These are phyloP conservation scores for Phytopythium oedochilum DNA, from an alignment of 352 stramenopile species.

Conservation along the genomic window DNA sequence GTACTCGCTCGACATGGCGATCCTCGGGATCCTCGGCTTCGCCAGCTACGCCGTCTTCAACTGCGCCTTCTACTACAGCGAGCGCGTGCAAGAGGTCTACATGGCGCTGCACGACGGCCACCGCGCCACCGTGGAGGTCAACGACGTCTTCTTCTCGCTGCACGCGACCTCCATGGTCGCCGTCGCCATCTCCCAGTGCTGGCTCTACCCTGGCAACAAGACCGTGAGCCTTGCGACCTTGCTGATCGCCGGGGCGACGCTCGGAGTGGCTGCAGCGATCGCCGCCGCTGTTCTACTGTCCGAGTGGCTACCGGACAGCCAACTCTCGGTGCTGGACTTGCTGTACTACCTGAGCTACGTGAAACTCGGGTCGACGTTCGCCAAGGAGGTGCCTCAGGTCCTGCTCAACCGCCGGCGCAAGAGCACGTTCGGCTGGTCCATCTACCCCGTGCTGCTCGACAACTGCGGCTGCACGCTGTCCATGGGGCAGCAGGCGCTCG, in stretches of 20 bases:
- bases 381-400: conserved; percentile 95
- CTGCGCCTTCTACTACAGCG: conserved; percentile 81
- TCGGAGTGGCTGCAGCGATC: conserved; percentile 31
- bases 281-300: no score
- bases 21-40: conserved; percentile 91
- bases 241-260: conserved; percentile 16
- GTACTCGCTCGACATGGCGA: conserved; percentile 86
- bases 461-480: conserved; percentile 92
- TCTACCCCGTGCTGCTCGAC: conserved; percentile 97
- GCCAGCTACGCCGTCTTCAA: conserved; percentile 90
- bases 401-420: conserved; percentile 93
- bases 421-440: conserved; percentile 95
- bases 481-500: conserved; percentile 90
- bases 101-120: conserved; percentile 49
- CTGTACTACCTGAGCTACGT: conserved; percentile 90
- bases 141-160: conserved; percentile 90
- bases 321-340: conserved; percentile 78
- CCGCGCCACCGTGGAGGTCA: conserved; percentile 67
- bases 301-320: conserved; percentile 12
- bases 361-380: conserved; percentile 90
- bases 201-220: conserved; percentile 65
- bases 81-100: conserved; percentile 79
- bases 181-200: conserved; percentile 85
- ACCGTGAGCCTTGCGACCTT: conserved; percentile 33
- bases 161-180: conserved; percentile 83